Evolutionary conservation across 148 eudicot genomes (phyloP).

Genomic region (Chenopodium suecicum): DNA sequence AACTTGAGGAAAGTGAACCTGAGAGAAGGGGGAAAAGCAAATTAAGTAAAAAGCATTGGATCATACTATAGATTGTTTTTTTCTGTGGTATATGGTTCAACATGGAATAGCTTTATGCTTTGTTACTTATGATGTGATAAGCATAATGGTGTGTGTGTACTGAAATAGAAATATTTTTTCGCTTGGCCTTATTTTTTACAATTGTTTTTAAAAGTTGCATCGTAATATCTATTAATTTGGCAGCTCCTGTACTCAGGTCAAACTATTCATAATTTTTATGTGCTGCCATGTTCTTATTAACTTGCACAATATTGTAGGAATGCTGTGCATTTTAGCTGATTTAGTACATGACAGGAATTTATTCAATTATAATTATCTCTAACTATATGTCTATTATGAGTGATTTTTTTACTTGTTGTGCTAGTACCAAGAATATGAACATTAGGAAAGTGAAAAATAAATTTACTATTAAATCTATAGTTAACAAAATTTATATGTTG

Average conservation of each 20-base stretch:
- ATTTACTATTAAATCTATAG: constrained; percentile 7
- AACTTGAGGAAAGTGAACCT: background rate
- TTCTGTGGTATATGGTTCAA: background rate
- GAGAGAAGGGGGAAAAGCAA: background rate
- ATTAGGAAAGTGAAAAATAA: background rate
- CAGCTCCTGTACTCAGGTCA: background rate
- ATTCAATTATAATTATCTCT: background rate
- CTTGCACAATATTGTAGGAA: background rate
- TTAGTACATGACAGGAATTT: no score
- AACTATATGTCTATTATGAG: background rate
- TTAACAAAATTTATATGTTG: background rate
- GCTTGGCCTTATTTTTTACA: no score
- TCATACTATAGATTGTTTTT: background rate
- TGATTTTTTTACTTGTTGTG: background rate
- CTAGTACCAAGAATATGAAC: background rate
- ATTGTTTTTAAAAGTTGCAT: no score
- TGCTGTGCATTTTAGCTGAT: no score
- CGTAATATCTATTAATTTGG: background rate
- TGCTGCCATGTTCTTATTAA: background rate
- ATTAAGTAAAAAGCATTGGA: background rate
- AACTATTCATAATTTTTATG: background rate
- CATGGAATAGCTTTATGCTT: background rate
- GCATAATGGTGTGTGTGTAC: no score
- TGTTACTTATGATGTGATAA: background rate
- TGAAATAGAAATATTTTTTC: no score